Evolutionary conservation across 2,329 filamentous ascomycete species (phyloP).

Genomic region (Teratosphaeriaceae sp.): DNA sequence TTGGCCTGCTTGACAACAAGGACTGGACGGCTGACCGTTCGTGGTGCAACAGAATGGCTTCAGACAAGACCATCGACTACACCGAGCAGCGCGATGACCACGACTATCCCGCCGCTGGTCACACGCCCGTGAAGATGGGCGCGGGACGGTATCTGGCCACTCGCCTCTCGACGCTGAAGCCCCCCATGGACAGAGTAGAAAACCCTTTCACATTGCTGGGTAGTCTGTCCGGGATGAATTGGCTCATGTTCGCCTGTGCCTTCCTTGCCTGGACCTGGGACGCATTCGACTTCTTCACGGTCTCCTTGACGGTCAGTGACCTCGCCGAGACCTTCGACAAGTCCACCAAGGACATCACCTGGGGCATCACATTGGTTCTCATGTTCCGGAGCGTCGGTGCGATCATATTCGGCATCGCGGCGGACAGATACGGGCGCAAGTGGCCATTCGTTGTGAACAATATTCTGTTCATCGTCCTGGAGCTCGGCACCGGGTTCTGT

Average conservation of each 20-base stretch:
- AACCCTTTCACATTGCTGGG: slow-evolving; percentile 49
- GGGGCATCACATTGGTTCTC: slow-evolving; percentile 50
- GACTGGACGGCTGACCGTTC: background rate
- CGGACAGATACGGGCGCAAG: slow-evolving; percentile 29
- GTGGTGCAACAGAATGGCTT: slow-evolving; percentile 7
- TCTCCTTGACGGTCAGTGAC: slow-evolving; percentile 49
- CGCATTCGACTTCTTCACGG: slow-evolving; percentile 57
- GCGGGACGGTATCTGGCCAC: slow-evolving; percentile 46
- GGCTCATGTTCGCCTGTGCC: slow-evolving; percentile 48
- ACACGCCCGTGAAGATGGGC: slow-evolving; percentile 28
- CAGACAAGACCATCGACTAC: slow-evolving; percentile 10
- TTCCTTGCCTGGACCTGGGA: slow-evolving; percentile 49
- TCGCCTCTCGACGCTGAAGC: slow-evolving; percentile 47
- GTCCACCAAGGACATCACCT: slow-evolving; percentile 53
- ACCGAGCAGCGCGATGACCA: slow-evolving; percentile 14
- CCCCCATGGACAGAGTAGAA: slow-evolving; percentile 47
- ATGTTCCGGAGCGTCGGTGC: slow-evolving; percentile 57
- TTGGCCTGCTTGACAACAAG: no score
- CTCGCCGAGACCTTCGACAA: slow-evolving; percentile 49
- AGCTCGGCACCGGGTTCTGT: slow-evolving; percentile 55
- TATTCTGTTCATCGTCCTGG: slow-evolving; percentile 53
- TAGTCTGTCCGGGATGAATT: slow-evolving; percentile 49
- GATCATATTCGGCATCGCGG: slow-evolving; percentile 46
- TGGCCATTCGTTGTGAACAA: slow-evolving; percentile 55
- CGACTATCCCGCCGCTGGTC: slow-evolving; percentile 12